Evolutionary conservation across 2,329 filamentous ascomycete species (phyloP).

Genomic region (Verticillium tricorpus): DNA sequence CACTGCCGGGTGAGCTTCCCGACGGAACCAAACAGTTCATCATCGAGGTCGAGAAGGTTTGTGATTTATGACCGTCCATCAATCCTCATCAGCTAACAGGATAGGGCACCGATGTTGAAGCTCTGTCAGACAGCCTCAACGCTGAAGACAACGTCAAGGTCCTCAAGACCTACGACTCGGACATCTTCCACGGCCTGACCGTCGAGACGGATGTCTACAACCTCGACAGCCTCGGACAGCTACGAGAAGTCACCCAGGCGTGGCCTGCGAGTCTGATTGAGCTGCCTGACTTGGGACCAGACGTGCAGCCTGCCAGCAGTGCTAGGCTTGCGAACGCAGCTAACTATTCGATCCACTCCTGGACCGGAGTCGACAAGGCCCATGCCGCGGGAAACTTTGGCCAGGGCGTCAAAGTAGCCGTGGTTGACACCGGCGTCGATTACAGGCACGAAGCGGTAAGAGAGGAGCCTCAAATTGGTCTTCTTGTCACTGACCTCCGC

Average conservation of each 20-base stretch:
- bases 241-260: background rate
- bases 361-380: slow-evolving; percentile 7
- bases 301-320: background rate
- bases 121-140: background rate
- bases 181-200: background rate
- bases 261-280: background rate
- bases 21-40: background rate
- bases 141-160: background rate
- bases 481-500: slow-evolving; percentile 1
- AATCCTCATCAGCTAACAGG: background rate
- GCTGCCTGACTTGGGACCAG: background rate
- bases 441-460: slow-evolving; percentile 37
- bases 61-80: background rate
- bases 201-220: background rate
- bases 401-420: slow-evolving; percentile 8
- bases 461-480: background rate
- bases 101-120: background rate
- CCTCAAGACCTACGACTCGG: background rate
- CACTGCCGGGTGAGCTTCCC: background rate
- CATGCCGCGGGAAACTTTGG: slow-evolving; percentile 7
- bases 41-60: slow-evolving; percentile 1
- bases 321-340: background rate
- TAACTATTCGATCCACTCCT: slow-evolving; percentile 12
- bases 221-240: background rate
- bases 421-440: slow-evolving; percentile 20